phyloP scores from a whole-genome alignment of 2,329 filamentous ascomycete species.

The Thielaviopsis ethacetica region DNA sequence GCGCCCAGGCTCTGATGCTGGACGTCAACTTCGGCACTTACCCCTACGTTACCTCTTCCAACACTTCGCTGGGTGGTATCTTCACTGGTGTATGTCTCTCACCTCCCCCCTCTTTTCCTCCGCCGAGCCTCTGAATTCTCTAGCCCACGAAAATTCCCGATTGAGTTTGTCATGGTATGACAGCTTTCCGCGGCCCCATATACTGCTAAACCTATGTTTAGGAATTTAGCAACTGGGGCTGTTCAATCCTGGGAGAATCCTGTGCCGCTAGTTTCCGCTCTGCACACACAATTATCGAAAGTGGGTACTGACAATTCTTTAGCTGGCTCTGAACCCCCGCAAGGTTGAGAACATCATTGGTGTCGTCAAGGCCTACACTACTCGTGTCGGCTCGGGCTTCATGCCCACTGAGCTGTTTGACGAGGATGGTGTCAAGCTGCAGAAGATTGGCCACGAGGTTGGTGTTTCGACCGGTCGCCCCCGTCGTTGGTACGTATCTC shows the following conservation, averaged over 20 bases:
- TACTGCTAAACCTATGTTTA: background rate
- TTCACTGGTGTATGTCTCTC: slow-evolving; percentile 14
- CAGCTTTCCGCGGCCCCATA: slow-evolving; percentile 3
- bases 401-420: slow-evolving; percentile 43
- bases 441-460: slow-evolving; percentile 27
- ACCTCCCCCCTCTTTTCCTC: background rate
- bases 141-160: background rate
- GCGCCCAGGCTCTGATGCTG: slow-evolving; percentile 45
- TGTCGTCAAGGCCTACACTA: slow-evolving; percentile 47
- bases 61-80: slow-evolving; percentile 16
- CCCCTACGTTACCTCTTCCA: slow-evolving; percentile 17
- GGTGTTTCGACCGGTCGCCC: slow-evolving; percentile 13
- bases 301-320: slow-evolving; percentile 3
- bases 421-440: slow-evolving; percentile 23
- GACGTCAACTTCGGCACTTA: slow-evolving; percentile 38
- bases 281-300: background rate
- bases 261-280: background rate
- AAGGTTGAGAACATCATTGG: slow-evolving; percentile 43
- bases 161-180: background rate
- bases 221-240: background rate
- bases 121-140: background rate
- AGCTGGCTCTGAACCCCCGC: slow-evolving; percentile 27
- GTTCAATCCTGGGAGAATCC: background rate
- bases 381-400: slow-evolving; percentile 40
- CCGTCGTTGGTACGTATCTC: slow-evolving; percentile 4